Percentiles rank a stretch among this genome's conserved stretches.
Evolutionary conservation across 1,139 yeast genomes (phyloP).

Genomic region (Sugiyamaella grinbergsii): DNA sequence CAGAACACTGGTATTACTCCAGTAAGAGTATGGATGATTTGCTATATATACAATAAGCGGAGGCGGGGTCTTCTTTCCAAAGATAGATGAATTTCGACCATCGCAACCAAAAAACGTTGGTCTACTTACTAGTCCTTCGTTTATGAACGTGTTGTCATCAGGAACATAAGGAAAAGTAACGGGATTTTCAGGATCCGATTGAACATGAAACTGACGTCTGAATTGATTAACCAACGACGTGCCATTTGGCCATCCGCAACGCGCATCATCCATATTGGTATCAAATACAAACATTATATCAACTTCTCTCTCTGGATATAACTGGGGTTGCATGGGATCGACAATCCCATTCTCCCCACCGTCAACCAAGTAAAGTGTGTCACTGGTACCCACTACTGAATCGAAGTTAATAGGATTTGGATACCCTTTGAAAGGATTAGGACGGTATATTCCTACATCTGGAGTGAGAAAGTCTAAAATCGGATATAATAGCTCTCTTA

Average conservation of each 20-base stretch:
- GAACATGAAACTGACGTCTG: constrained; percentile 51
- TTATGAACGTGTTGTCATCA: constrained; percentile 61
- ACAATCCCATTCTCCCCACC: constrained; percentile 87
- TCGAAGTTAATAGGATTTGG: constrained; percentile 72
- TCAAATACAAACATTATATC: constrained; percentile 85
- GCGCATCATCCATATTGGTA: constrained; percentile 83
- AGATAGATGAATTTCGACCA: constrained; percentile 58
- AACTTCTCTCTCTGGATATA: constrained; percentile 68
- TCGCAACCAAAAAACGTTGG: constrained; percentile 88
- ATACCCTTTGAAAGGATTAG: constrained; percentile 68
- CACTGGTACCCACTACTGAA: constrained; percentile 32
- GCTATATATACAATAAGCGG: constrained; percentile 82
- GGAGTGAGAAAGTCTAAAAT: constrained; percentile 12
- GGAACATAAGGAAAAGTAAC: constrained; percentile 78
- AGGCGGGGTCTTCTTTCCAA: constrained; percentile 58
- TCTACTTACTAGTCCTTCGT: constrained; percentile 45
- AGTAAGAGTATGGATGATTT: constrained; percentile 67
- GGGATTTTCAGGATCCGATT: constrained; percentile 41
- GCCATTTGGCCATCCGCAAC: constrained; percentile 61
- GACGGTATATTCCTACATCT: constrained; percentile 38
- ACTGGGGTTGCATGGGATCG: constrained; percentile 74
- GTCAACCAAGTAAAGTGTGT: constrained; percentile 67
- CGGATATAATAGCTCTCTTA: constrained; percentile 30
- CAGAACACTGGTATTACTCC: constrained; percentile 73
- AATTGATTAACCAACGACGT: constrained; percentile 63